Conservation (phyloP, 371 early-diverging fungal genomes). For the Phascolomyces articulosus region DNA sequence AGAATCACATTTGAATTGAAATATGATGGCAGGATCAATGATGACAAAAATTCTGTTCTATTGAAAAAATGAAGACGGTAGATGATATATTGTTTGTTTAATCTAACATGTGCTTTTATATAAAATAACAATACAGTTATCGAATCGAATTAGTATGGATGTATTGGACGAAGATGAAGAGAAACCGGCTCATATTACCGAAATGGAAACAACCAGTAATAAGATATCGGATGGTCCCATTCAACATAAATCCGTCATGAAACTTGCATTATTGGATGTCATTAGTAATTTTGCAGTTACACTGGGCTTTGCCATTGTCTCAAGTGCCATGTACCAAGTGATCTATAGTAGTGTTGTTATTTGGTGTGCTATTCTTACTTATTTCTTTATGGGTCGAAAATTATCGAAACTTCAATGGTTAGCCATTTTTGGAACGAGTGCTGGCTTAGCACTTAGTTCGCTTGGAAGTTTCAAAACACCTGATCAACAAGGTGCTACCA, state of each 20-base stretch:
- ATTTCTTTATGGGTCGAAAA: conserved; percentile 58
- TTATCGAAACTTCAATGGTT: conserved; percentile 66
- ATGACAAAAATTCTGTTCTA: no score
- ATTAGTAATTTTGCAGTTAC: conserved; percentile 72
- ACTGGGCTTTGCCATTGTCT: conserved; percentile 76
- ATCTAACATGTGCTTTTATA: no score
- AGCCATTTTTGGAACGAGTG: conserved; percentile 66
- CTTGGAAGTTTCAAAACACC: conserved; percentile 14
- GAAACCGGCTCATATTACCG: conserved; percentile 2
- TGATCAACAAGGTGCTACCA: conserved; percentile 4
- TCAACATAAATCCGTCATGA: conserved; percentile 54
- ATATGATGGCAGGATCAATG: no score
- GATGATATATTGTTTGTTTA: no score
- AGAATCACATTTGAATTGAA: no score
- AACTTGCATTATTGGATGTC: conserved; percentile 65
- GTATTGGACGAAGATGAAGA: conserved; percentile 16
- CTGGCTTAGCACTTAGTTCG: conserved; percentile 67
- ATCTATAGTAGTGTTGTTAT: conserved; percentile 78
- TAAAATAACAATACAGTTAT: no score
- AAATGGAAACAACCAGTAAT: not conserved
- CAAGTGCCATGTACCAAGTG: conserved; percentile 79
- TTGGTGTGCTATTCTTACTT: conserved; percentile 76
- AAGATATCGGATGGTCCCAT: conserved; percentile 32
- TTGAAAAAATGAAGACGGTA: no score
- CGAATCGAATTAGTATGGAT: conserved; percentile 19